Base-by-base conservation (phyloP, 495 filamentous ascomycete species). In the Podospora anserina region DNA sequence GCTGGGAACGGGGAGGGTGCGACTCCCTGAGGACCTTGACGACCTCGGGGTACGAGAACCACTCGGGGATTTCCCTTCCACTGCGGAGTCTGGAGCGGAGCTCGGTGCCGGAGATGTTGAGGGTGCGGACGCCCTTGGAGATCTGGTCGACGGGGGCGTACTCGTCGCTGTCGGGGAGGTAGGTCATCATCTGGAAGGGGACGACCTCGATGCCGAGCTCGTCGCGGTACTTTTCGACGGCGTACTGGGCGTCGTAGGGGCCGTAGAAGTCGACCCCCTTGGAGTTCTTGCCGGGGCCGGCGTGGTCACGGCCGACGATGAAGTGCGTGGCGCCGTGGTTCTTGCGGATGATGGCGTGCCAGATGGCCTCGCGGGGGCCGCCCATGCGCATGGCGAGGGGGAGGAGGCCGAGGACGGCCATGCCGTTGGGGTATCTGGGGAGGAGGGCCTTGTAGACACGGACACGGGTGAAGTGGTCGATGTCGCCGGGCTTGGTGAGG, bases 281-380 rank as follows among this genome's bases (percentile, higher is more conserved):
- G 83, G 89, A 92, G 87, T 98, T 98, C 84, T 92, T 95, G 71
- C 95, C 95, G 30, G 95, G 95, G 65, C 95, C 95, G 72, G 95
- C 95, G 79, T 99, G 95, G 79, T 99, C 95, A 81, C 95, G 92
- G 30, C 95, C 95, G 66, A 99, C 94, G 75, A 99, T 99, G 87
- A 99, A 99, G 86, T 99, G 95, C 16, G 96, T 98, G 53, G 94
- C 93, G 71, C 95, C 95, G 82, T 97, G 93, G 82, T 99, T 99
- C 88, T 98, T 99, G 74, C 95, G 93, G 86, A 99, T 99, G 76
- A 99, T 98, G 71, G 95, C 95, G 85, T 99, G 95, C 95, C 95
- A 99, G 82, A 99, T 93, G 71, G 95, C 95, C 85, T 99, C 95
- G 71, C 95, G 91, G 63, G 95, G 95, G 72, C 95, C 95, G 73